Evolutionary conservation across 306 rosid genomes (phyloP).

Genomic region (Vigna trinervia): DNA sequence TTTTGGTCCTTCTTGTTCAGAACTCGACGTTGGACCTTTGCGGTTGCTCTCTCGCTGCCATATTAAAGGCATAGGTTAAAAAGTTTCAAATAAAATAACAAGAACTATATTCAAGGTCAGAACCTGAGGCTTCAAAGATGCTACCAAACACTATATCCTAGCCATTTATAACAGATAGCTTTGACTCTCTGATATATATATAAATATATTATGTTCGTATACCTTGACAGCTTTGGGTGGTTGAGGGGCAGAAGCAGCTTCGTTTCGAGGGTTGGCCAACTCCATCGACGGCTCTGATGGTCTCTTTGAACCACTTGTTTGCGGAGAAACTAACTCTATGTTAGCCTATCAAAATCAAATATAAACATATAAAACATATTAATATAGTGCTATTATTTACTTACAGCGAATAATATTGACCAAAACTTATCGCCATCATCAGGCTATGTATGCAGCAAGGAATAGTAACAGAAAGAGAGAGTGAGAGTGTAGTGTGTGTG

Average conservation of each 20-base stretch:
- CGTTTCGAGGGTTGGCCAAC: slow-evolving; percentile 65
- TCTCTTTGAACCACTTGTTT: slow-evolving; percentile 69
- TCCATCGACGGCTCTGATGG: slow-evolving; percentile 70
- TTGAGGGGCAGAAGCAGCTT: slow-evolving; percentile 53
- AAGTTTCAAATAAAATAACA: slow-evolving; percentile 3
- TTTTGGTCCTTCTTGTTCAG: slow-evolving; percentile 95
- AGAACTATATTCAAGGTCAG: not conserved
- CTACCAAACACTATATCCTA: slow-evolving; percentile 39
- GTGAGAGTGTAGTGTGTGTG: not conserved
- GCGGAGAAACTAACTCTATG: slow-evolving; percentile 58
- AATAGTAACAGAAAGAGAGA: slow-evolving; percentile 14
- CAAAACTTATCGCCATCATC: not conserved
- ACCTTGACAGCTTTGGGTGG: slow-evolving; percentile 72
- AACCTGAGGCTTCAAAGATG: slow-evolving; percentile 44
- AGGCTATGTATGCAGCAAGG: not conserved
- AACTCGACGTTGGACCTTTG: slow-evolving; percentile 90
- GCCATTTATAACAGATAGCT: slow-evolving; percentile 12
- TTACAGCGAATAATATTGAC: not conserved
- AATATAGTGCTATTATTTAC: not conserved
- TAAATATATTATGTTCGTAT: not conserved
- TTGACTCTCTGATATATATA: not conserved
- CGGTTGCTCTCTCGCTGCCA: slow-evolving; percentile 70
- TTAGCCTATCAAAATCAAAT: slow-evolving; percentile 46
- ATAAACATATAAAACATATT: slow-evolving; percentile 17
- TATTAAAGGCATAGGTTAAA: slow-evolving; percentile 22